Conservation (phyloP, 2,329 filamentous ascomycete species). For the Drechslerella stenobrocha region DNA sequence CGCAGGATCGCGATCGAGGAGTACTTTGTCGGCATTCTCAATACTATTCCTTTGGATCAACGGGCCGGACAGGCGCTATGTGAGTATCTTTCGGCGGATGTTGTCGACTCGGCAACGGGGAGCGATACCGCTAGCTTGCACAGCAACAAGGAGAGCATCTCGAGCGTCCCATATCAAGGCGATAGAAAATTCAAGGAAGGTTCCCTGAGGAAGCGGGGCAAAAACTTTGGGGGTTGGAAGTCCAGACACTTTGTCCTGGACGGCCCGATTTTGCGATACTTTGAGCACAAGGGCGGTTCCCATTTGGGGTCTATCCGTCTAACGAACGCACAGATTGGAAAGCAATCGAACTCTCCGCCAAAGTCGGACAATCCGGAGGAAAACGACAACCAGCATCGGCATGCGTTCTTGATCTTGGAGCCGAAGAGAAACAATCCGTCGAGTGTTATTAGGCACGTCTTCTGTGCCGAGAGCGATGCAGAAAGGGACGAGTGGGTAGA, state of each 20-base stretch:
- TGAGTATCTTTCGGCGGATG: conserved; percentile 75
- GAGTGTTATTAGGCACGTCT: conserved; percentile 84
- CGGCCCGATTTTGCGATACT: conserved; percentile 78
- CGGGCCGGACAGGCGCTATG: conserved; percentile 78
- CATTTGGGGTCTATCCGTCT: conserved; percentile 94
- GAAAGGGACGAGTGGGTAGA: conserved; percentile 96
- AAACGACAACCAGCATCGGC: conserved; percentile 88
- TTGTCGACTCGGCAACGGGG: conserved; percentile 60
- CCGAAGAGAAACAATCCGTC: conserved; percentile 94
- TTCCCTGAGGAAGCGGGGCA: conserved; percentile 93
- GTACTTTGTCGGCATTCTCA: conserved; percentile 83
- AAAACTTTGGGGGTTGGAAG: conserved; percentile 99
- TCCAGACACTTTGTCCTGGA: conserved; percentile 71
- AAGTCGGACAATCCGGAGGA: conserved; percentile 68
- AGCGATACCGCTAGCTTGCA: conserved; percentile 60
- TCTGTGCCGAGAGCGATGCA: conserved; percentile 90
- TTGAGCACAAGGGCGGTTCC: conserved; percentile 83
- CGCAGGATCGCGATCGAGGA: conserved; percentile 76
- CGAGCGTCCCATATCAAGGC: conserved; percentile 55
- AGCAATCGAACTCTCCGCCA: conserved; percentile 65
- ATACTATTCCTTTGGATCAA: conserved; percentile 74
- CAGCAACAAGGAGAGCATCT: conserved; percentile 55
- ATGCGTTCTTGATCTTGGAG: conserved; percentile 92
- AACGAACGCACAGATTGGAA: conserved; percentile 86
- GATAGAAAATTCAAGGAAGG: conserved; percentile 62